Evolutionary conservation across 1,284 basidiomycete genomes (phyloP).

Genomic region (Boletus albobrunnescens): DNA sequence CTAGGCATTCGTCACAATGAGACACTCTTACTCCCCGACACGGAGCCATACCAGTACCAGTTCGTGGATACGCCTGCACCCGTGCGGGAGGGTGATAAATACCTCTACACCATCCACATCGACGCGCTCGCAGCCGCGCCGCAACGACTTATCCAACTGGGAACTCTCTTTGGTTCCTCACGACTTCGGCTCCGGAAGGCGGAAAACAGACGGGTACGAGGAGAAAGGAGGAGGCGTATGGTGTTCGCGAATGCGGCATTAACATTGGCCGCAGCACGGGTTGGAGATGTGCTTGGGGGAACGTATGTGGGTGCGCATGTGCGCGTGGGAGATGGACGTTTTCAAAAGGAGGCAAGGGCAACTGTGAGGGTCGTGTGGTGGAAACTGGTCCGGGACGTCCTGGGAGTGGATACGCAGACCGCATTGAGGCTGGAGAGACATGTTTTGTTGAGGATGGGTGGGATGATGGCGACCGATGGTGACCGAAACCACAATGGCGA

Average conservation of each 20-base stretch:
- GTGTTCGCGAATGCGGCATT: slow-evolving; percentile 48
- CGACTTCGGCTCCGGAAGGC: slow-evolving; percentile 49
- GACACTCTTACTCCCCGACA: slow-evolving; percentile 49
- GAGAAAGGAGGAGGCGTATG: slow-evolving; percentile 50
- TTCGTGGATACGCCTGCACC: slow-evolving; percentile 53
- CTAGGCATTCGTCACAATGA: slow-evolving; percentile 42
- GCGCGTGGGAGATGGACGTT: slow-evolving; percentile 63
- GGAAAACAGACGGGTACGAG: slow-evolving; percentile 40
- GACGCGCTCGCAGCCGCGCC: slow-evolving; percentile 13
- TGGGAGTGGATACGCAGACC: slow-evolving; percentile 39
- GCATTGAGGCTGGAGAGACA: slow-evolving; percentile 39
- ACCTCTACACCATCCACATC: slow-evolving; percentile 32
- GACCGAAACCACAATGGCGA: too few relatives aligned
- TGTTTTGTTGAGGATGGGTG: neutral
- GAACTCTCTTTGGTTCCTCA: slow-evolving; percentile 67
- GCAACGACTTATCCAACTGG: slow-evolving; percentile 55
- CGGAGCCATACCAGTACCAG: slow-evolving; percentile 56
- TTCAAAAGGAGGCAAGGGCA: slow-evolving; percentile 40
- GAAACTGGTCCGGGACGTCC: slow-evolving; percentile 45
- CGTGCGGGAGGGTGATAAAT: slow-evolving; percentile 36
- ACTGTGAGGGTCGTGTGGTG: slow-evolving; percentile 55
- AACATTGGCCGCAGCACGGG: slow-evolving; percentile 37
- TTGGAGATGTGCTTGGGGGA: slow-evolving; percentile 45
- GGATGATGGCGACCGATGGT: neutral
- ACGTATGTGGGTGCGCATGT: slow-evolving; percentile 62